phyloP scores from a whole-genome alignment of 495 filamentous ascomycete species.

The Aspergillus indologenus region DNA sequence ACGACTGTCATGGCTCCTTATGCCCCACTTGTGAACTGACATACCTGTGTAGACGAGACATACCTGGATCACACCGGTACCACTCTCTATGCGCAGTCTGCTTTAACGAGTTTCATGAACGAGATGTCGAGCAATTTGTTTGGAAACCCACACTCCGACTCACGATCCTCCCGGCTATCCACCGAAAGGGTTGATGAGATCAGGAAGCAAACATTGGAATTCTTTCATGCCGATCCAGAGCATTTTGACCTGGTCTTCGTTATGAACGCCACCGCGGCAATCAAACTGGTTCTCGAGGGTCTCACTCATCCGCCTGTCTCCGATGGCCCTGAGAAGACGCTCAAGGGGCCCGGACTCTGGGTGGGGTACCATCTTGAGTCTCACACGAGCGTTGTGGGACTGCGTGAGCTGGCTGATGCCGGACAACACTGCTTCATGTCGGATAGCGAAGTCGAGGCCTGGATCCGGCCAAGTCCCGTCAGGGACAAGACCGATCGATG shows the following conservation, averaged over 20 bases:
- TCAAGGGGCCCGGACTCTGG: constrained; percentile 40
- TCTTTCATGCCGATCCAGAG: constrained; percentile 60
- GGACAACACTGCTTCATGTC: constrained; percentile 59
- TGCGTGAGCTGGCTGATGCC: constrained; percentile 56
- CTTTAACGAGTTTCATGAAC: constrained; percentile 39
- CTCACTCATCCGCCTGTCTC: constrained; percentile 26
- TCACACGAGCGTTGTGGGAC: constrained; percentile 72
- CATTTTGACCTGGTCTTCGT: constrained; percentile 69
- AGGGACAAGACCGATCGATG: constrained; percentile 9
- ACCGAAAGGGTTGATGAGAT: constrained; percentile 59
- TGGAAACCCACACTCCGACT: constrained; percentile 75
- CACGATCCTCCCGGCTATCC: constrained; percentile 59
- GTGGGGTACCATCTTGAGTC: constrained; percentile 74
- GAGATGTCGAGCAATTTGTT: constrained; percentile 60
- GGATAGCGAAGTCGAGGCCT: constrained; percentile 63
- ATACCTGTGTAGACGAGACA: constrained; percentile 3
- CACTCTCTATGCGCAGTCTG: constrained; percentile 65
- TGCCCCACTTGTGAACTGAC: no score
- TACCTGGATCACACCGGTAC: constrained; percentile 78
- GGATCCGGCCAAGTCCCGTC: constrained; percentile 44
- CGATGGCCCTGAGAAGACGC: not conserved
- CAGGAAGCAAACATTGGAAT: constrained; percentile 53
- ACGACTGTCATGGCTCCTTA: not conserved
- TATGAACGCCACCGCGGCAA: constrained; percentile 65
- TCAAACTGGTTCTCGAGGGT: constrained; percentile 60